Base-by-base conservation (phyloP, 2,329 filamentous ascomycete species). In the Capronia americana region DNA sequence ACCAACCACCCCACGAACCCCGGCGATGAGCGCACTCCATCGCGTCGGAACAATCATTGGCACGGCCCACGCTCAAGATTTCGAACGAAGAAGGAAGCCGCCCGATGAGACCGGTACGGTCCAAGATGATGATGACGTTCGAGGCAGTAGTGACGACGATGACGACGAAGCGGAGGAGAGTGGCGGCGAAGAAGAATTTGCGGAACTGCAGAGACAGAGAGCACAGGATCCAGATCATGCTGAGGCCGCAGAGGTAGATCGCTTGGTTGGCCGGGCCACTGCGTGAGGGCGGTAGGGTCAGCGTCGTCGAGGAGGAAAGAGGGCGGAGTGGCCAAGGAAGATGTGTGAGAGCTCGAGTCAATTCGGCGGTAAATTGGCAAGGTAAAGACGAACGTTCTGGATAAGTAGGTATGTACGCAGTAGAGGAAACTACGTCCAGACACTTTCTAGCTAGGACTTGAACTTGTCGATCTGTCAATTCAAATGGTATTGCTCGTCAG, bases 51-150 rank as follows among this genome's bases (percentile, higher is more conserved):
- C 84, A 14, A 88, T 93, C n/a, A 84, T 97, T 71, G 90, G 92
- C 3, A 86, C 89, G 68, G 94, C 94, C 5, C 95, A 98, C 77
- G 90, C 87, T 67, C 90, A 96, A 77, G 94, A 98, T 79, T 98
- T 97, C 76, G 91, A 96, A 79, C 90, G 95, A 81, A 91, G 87
- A 76, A 85, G 87, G 69, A 84, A 82, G 30, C 83, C 83, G 2
- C 12, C 59, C 6, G 60, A 50, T 0, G 81, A 82, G 41, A 75
- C 81, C 12, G 75, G 81, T 14, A 74, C 74, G 7, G n/a, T 32
- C 10, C 59, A 63, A 3, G 76, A 75, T 8, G 76, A 77, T 20
- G 75, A 73, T 32, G 75, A 48, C 30, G 8, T 38, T 10, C 26
- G 28, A 30, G 20, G 32, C 23, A 53, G 58, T 23, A 58, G 53